A percentile compares a stretch with the other conserved stretches of the same genome.
phyloP scores from a whole-genome alignment of 2,329 filamentous ascomycete genomes.

The Periconia macrospinosa region DNA sequence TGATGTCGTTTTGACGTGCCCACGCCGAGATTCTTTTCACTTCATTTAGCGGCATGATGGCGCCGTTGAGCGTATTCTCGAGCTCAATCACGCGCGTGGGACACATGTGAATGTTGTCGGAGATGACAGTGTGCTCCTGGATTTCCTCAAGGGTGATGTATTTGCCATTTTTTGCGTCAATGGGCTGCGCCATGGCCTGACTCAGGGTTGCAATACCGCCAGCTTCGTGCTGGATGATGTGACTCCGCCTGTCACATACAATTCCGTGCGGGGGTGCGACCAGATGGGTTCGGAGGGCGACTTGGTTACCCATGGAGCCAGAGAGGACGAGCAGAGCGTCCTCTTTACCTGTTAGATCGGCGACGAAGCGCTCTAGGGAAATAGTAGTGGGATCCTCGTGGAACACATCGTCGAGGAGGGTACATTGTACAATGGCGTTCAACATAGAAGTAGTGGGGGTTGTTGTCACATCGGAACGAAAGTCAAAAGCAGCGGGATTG shows the following conservation, averaged over 20 bases:
- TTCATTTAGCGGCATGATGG: slow-evolving; percentile 76
- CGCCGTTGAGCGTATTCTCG: slow-evolving; percentile 83
- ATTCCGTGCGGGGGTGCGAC: slow-evolving; percentile 78
- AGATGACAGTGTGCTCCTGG: slow-evolving; percentile 63
- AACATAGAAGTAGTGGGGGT: slow-evolving; percentile 69
- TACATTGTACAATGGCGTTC: slow-evolving; percentile 71
- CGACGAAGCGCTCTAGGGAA: slow-evolving; percentile 73
- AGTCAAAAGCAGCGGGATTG: slow-evolving; percentile 59
- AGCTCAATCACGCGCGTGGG: slow-evolving; percentile 80
- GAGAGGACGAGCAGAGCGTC: slow-evolving; percentile 80
- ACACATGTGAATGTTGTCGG: slow-evolving; percentile 73
- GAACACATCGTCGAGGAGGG: slow-evolving; percentile 83
- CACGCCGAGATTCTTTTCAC: slow-evolving; percentile 69
- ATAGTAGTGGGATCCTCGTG: slow-evolving; percentile 78
- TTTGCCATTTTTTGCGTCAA: slow-evolving; percentile 69
- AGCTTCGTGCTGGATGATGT: slow-evolving; percentile 73
- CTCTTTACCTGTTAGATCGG: slow-evolving; percentile 73
- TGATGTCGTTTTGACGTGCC: slow-evolving; percentile 63
- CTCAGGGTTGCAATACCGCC: slow-evolving; percentile 71
- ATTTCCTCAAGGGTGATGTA: slow-evolving; percentile 80
- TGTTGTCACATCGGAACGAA: slow-evolving; percentile 51
- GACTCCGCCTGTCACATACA: slow-evolving; percentile 75
- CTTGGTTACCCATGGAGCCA: slow-evolving; percentile 93
- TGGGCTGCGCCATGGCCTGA: slow-evolving; percentile 68
- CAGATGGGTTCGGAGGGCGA: slow-evolving; percentile 77